Percentiles rank a stretch among this genome's conserved stretches.
Conservation (phyloP, 768 basidiomycete species). For the Mycena polygramma region DNA sequence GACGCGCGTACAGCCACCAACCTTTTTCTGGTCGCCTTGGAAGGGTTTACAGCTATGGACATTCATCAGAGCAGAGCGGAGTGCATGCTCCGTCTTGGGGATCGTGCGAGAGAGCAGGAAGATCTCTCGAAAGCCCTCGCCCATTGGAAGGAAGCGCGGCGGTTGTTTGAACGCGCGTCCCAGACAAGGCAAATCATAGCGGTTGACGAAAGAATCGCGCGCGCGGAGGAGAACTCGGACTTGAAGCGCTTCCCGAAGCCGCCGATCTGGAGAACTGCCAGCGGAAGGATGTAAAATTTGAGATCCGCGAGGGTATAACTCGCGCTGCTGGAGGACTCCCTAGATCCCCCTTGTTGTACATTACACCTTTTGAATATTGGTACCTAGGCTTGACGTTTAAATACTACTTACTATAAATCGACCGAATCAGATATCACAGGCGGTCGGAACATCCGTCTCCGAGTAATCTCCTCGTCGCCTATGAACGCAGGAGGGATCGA, state of each 20-base stretch:
- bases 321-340: too few species aligned
- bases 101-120: neutral
- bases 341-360: too few species aligned
- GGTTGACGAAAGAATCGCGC: neutral
- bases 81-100: neutral
- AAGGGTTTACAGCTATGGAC: neutral
- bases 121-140: neutral
- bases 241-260: too few species aligned
- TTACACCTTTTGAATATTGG: too few species aligned
- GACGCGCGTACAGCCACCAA: neutral
- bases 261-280: too few species aligned
- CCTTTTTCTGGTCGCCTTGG: neutral
- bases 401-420: too few species aligned
- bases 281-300: too few species aligned
- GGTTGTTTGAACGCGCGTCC: neutral
- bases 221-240: too few species aligned
- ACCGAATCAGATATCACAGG: neutral
- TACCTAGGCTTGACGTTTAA: too few species aligned
- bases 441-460: neutral
- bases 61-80: slow-evolving; percentile 8
- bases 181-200: neutral
- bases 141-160: neutral
- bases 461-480: slow-evolving; percentile 13
- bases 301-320: too few species aligned
- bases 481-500: slow-evolving; percentile 2